These are phyloP conservation scores for Apiospora kogelbergensis DNA, from an alignment of 2,329 filamentous ascomycete species.

Conservation along the genomic window DNA sequence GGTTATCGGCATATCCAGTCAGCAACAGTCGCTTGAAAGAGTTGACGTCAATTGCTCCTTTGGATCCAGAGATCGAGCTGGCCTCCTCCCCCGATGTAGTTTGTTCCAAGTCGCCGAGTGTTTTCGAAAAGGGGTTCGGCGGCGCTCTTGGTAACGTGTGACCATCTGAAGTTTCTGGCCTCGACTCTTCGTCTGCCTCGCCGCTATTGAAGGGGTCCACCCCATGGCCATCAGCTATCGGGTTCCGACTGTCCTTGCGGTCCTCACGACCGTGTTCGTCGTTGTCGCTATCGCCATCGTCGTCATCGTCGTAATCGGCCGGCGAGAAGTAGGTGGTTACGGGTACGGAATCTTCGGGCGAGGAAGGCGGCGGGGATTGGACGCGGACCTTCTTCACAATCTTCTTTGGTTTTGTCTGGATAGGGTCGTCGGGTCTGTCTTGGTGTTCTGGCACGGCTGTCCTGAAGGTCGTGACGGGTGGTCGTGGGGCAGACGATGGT, in stretches of 20 bases:
- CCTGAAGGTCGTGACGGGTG: slow-evolving; percentile 29
- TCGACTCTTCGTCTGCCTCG: slow-evolving; percentile 14
- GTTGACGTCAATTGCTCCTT: slow-evolving; percentile 67
- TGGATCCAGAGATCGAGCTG: slow-evolving; percentile 34
- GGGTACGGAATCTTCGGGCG: slow-evolving; percentile 49
- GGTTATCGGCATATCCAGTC: slow-evolving; percentile 61
- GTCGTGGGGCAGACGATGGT: slow-evolving; percentile 17
- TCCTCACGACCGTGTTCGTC: slow-evolving; percentile 20
- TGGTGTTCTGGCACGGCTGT: slow-evolving; percentile 33
- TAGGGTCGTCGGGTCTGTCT: slow-evolving; percentile 34
- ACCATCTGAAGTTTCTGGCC: slow-evolving; percentile 16
- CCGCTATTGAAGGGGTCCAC: slow-evolving; percentile 25
- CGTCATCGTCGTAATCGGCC: slow-evolving; percentile 20
- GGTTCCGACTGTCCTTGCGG: slow-evolving; percentile 29
- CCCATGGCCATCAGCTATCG: slow-evolving; percentile 25
- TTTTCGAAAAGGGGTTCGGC: slow-evolving; percentile 58
- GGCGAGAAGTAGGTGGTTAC: slow-evolving; percentile 24
- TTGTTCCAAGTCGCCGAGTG: slow-evolving; percentile 50
- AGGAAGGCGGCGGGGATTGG: slow-evolving; percentile 62
- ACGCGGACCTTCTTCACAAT: slow-evolving; percentile 67
- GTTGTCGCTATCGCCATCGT: slow-evolving; percentile 18
- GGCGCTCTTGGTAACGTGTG: slow-evolving; percentile 32
- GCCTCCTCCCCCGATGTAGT: slow-evolving; percentile 29
- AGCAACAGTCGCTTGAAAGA: slow-evolving; percentile 75
- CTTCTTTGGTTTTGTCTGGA: slow-evolving; percentile 41